Conservation (phyloP, 352 stramenopile genomes). For the Phytophthora rubi region DNA sequence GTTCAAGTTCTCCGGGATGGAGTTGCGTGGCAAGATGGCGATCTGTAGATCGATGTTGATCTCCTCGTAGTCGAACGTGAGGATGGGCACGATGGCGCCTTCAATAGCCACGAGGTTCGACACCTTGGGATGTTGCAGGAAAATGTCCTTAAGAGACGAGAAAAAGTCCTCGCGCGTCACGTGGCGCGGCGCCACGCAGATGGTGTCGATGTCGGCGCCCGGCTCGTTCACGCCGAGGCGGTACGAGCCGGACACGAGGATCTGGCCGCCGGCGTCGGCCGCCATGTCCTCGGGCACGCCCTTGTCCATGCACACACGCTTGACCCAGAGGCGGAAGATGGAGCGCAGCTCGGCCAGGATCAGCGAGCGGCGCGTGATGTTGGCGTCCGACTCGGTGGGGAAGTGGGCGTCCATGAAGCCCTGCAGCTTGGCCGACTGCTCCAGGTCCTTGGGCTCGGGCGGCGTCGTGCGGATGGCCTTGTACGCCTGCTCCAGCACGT, state of each 20-base stretch:
- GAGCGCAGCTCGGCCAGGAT: constrained; percentile 86
- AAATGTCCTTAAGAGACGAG: constrained; percentile 91
- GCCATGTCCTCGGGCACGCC: constrained; percentile 88
- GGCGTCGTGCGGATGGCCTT: constrained; percentile 89
- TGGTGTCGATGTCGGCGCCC: constrained; percentile 97
- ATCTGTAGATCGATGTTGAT: constrained; percentile 99
- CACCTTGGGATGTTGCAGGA: constrained; percentile 94
- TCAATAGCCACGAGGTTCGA: constrained; percentile 85
- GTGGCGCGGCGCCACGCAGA: constrained; percentile 96
- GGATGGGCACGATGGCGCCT: constrained; percentile 95
- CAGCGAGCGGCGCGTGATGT: constrained; percentile 87
- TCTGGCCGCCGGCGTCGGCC: constrained; percentile 84
- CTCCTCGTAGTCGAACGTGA: constrained; percentile 99
- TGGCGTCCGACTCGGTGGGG: constrained; percentile 75
- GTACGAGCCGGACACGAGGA: constrained; percentile 94
- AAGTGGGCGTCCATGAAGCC: constrained; percentile 84
- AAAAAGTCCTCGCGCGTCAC: constrained; percentile 98
- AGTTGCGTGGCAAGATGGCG: constrained; percentile 92
- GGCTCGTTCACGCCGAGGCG: constrained; percentile 97
- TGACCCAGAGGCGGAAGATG: constrained; percentile 89
- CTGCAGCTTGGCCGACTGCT: constrained; percentile 84
- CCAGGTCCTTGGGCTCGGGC: constrained; percentile 82
- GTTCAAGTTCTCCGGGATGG: constrained; percentile 91
- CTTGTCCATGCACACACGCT: constrained; percentile 83
- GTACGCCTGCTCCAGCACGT: constrained; percentile 89